These are phyloP conservation scores for Kuraishia floccosa DNA, from an alignment of 805 yeast genomes.

Conservation along the genomic window DNA sequence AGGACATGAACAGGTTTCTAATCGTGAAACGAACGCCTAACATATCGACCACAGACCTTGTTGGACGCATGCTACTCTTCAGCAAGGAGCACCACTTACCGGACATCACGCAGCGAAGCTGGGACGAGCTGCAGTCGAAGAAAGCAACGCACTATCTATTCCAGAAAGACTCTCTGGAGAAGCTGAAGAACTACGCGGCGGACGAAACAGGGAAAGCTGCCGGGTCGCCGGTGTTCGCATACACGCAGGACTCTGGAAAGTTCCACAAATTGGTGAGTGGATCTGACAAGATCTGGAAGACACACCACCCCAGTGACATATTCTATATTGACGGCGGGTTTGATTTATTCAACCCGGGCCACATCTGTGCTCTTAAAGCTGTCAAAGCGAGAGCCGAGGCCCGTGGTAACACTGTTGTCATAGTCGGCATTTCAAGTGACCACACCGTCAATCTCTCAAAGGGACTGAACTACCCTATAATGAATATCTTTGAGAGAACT, in stretches of 20 bases:
- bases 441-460: constrained; percentile 37
- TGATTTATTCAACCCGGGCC: constrained; percentile 91
- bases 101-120: constrained; percentile 16
- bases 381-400: constrained; percentile 28
- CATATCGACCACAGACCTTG: constrained; percentile 90
- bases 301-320: constrained; percentile 11
- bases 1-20: constrained; percentile 73
- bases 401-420: constrained; percentile 30
- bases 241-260: constrained; percentile 17
- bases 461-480: constrained; percentile 66
- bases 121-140: constrained; percentile 4
- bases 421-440: constrained; percentile 64
- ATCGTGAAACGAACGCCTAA: constrained; percentile 93
- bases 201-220: constrained; percentile 46
- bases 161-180: constrained; percentile 22
- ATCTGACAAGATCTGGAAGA: constrained; percentile 9
- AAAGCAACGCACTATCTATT: constrained; percentile 10
- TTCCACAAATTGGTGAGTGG: constrained; percentile 24
- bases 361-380: constrained; percentile 57
- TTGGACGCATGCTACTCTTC: constrained; percentile 70
- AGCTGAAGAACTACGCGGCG: constrained; percentile 46
- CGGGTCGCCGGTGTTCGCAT: constrained; percentile 46
- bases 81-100: constrained; percentile 47
- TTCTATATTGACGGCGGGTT: constrained; percentile 74
- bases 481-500: constrained; percentile 80